These are phyloP conservation scores for Hypoxylon intermedium DNA, from an alignment of 495 filamentous ascomycete genomes.

Conservation along the genomic window DNA sequence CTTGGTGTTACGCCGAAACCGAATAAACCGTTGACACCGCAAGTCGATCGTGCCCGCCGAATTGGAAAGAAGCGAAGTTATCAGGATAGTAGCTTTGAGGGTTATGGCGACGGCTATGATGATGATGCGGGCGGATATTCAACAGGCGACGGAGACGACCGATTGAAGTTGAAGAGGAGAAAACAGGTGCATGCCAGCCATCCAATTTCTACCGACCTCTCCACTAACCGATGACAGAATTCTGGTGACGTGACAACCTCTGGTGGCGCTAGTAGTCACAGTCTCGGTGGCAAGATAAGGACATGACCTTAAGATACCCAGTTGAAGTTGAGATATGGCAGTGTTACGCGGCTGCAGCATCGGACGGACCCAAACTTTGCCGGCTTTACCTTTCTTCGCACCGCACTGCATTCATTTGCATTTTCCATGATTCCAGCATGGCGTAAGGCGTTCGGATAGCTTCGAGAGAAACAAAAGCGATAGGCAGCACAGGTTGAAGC, in stretches of 20 bases:
- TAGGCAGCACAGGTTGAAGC: constrained; percentile 16
- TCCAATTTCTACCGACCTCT: constrained; percentile 37
- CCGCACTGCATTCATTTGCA: constrained; percentile 26
- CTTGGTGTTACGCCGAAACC: constrained; percentile 37
- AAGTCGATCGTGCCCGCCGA: constrained; percentile 40
- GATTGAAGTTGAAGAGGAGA: constrained; percentile 57
- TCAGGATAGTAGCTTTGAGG: constrained; percentile 63
- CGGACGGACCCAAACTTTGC: constrained; percentile 3
- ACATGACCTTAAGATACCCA: constrained; percentile 38
- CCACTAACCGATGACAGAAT: constrained; percentile 44
- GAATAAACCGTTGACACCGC: constrained; percentile 49
- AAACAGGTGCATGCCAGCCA: constrained; percentile 60
- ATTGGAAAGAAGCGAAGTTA: constrained; percentile 58
- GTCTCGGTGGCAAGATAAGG: constrained; percentile 29
- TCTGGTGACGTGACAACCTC: constrained; percentile 17
- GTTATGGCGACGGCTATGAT: constrained; percentile 63
- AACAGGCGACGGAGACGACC: constrained; percentile 59
- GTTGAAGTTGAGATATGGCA: constrained; percentile 12
- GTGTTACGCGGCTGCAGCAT: constrained; percentile 14
- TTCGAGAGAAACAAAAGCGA: constrained; percentile 26
- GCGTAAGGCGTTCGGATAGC: constrained; percentile 39
- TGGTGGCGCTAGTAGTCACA: constrained; percentile 9
- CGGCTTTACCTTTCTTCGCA: background rate
- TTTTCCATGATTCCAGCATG: constrained; percentile 46
- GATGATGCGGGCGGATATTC: constrained; percentile 61